These are phyloP conservation scores for Adansonia digitata DNA, from an alignment of 345 rosid genomes.

Conservation along the genomic window DNA sequence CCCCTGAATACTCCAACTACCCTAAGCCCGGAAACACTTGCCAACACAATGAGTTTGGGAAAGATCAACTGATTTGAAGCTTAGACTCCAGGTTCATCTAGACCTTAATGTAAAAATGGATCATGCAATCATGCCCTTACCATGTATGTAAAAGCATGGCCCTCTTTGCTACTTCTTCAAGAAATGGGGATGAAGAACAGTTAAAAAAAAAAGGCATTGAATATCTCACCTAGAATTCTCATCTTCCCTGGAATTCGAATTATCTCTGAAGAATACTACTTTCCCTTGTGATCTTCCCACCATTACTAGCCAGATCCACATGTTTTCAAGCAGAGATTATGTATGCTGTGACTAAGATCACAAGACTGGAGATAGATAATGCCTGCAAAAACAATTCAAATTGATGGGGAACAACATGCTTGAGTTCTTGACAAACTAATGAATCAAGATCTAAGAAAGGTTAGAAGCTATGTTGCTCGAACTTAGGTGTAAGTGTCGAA, in stretches of 20 bases:
- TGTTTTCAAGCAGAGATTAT: background rate
- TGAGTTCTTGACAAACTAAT: background rate
- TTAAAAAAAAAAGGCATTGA: background rate
- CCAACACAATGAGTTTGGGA: background rate
- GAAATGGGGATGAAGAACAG: too few relatives aligned
- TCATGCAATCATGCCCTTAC: background rate
- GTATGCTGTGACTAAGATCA: slow-evolving; percentile 5
- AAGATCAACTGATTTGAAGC: background rate
- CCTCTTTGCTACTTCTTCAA: too few relatives aligned
- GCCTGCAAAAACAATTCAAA: slow-evolving; percentile 9
- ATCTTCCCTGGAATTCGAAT: background rate
- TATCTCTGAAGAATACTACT: background rate
- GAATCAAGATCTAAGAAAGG: too few relatives aligned
- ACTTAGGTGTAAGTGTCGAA: too few relatives aligned
- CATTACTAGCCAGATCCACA: background rate
- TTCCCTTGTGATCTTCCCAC: background rate
- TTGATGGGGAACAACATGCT: background rate
- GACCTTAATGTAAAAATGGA: too few relatives aligned
- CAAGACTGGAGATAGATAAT: background rate
- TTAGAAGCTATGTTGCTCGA: too few relatives aligned
- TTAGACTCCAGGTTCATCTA: too few relatives aligned
- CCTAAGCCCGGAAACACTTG: background rate
- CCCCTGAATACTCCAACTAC: background rate
- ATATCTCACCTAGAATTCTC: background rate
- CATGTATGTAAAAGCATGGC: background rate